Evolutionary conservation across 1,139 yeast genomes (phyloP), one percentile per base, ranked within the genome.

Genomic region (Saccharomyces hybrid): DNA sequence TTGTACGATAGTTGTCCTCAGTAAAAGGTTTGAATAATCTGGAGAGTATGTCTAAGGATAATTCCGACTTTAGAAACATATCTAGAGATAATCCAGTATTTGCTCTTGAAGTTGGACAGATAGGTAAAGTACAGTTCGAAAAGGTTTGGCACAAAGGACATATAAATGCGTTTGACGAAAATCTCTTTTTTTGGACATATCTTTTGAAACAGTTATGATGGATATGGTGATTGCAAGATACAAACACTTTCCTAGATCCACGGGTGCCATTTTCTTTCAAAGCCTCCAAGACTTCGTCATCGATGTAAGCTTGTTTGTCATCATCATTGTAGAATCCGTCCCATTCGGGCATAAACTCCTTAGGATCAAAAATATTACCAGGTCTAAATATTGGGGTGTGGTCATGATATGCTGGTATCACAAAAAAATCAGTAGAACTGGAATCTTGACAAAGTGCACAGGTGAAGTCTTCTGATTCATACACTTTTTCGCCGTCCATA

Each of bases 361-460:
- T 73, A 2, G 61, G 57, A 47, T 62, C 53, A 9, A 56, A 51
- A 24, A 63, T 61, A 32, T 56, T 55, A 29, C 66, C 66, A 62
- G 82, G 53, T 51, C 68, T 63, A 52, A 67, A 66, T 7, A 66
- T 60, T 75, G 78, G 69, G 73, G 84, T 49, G 70, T 74, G 60
- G 32, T 64, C 68, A 48, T 63, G 69, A 47, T 68, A 62, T 1
- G 62, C 62, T 1, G 86, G 84, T n/a, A 82, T 67, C 4, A 87
- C 88, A 68, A 85, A 80, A 11, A 77, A 74, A 26, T 74, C 73
- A 24, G 65, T 57, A 8, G 75, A 71, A 55, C 80, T 83, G 0
- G 75, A 71, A 57, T 82, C 86, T 54, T 86, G 89, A 70, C 95
- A 86, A 14, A 83, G 65, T 1, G 86, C 85, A 72, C 95, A 86